These are phyloP conservation scores for Colletotrichum echinochloae DNA, from an alignment of 2,329 filamentous ascomycete genomes.

Conservation along the genomic window DNA sequence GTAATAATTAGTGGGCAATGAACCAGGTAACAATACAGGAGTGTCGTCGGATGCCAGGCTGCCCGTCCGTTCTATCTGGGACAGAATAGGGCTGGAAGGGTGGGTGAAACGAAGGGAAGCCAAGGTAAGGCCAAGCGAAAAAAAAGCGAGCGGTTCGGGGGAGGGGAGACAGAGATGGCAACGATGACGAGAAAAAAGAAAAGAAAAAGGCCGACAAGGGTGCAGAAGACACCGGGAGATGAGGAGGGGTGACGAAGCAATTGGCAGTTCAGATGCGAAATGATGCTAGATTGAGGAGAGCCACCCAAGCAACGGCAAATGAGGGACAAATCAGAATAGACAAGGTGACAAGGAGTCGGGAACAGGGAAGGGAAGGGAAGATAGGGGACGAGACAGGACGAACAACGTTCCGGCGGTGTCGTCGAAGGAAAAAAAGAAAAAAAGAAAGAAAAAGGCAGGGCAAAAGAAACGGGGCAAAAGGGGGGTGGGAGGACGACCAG, in stretches of 20 bases:
- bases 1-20: conserved; percentile 14
- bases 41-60: background rate
- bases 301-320: conserved; percentile 35
- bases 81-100: conserved; percentile 9
- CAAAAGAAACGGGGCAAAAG: conserved; percentile 35
- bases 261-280: conserved; percentile 36
- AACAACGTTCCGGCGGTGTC: conserved; percentile 39
- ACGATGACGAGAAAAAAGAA: background rate
- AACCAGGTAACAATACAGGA: background rate
- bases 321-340: conserved; percentile 28
- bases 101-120: conserved; percentile 10
- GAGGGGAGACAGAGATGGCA: background rate
- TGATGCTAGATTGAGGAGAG: conserved; percentile 38
- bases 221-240: conserved; percentile 27
- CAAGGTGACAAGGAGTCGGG: conserved; percentile 20
- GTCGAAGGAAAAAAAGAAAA: background rate
- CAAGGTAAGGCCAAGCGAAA: conserved; percentile 16
- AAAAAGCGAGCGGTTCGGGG: conserved; percentile 14
- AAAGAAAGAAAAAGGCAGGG: conserved; percentile 13
- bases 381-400: conserved; percentile 37
- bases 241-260: conserved; percentile 26
- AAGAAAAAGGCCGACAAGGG: background rate
- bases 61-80: background rate
- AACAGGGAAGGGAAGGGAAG: conserved; percentile 26
- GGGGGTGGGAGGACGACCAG: conserved; percentile 24